Percentiles rank a stretch among this genome's conserved stretches.
phyloP scores from a whole-genome alignment of 352 stramenopile genomes.

The Pythium brachiatum region DNA sequence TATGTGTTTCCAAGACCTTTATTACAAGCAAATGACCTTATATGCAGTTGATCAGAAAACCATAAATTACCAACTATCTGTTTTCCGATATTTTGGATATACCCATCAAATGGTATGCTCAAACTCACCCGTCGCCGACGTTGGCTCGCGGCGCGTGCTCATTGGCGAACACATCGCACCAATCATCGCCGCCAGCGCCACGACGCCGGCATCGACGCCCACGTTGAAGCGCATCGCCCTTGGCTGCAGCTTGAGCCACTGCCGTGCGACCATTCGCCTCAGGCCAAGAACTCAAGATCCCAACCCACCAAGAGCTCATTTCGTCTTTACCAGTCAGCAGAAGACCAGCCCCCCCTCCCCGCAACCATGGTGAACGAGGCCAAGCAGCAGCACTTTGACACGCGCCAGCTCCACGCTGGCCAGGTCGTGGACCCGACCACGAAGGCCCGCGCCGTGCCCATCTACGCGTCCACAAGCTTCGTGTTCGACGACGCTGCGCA shows the following conservation, averaged over 20 bases:
- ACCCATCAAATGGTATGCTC: not conserved
- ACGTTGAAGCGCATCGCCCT: not conserved
- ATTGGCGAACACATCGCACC: not conserved
- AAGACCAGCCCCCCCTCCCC: too few species aligned
- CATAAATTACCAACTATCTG: too few species aligned
- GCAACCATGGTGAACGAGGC: conserved; percentile 7
- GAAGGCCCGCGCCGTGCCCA: conserved; percentile 8
- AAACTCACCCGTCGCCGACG: not conserved
- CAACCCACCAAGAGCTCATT: not conserved
- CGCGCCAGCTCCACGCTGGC: conserved; percentile 12
- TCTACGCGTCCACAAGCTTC: conserved; percentile 15
- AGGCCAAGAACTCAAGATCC: too few species aligned
- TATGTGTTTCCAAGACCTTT: not conserved
- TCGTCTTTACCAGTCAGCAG: not conserved
- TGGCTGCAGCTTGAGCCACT: not conserved
- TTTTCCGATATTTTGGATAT: not conserved
- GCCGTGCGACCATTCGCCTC: too few species aligned
- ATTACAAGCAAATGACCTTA: too few species aligned
- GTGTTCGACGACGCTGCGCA: conserved; percentile 8
- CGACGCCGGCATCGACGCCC: not conserved
- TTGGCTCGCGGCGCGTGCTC: not conserved
- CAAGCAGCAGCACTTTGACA: conserved; percentile 10
- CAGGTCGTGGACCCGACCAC: conserved; percentile 11
- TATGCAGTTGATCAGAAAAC: too few species aligned
- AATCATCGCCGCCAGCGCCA: not conserved